These are phyloP conservation scores for Sporothrix curviconia DNA, from an alignment of 2,329 filamentous ascomycete species.

Conservation along the genomic window DNA sequence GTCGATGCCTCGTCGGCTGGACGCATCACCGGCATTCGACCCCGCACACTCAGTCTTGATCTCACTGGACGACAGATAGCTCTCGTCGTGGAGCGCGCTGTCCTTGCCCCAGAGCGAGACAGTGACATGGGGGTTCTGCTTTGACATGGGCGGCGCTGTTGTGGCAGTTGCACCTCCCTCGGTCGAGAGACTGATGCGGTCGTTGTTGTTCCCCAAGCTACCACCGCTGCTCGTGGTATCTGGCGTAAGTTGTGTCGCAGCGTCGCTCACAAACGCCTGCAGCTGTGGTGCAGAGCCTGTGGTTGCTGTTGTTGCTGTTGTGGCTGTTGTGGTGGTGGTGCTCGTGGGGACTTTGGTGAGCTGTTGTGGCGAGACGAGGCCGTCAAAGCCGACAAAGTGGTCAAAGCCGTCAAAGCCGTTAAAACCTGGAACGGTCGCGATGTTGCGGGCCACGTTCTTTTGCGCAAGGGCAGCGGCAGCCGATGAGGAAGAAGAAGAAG, in stretches of 20 bases:
- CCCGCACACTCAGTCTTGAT: slow-evolving; percentile 8
- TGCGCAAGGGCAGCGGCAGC: background rate
- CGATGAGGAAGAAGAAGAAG: no score
- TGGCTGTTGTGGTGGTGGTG: slow-evolving; percentile 16
- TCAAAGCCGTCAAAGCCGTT: no score
- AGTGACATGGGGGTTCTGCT: slow-evolving; percentile 48
- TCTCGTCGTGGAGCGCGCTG: slow-evolving; percentile 18
- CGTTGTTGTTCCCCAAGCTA: slow-evolving; percentile 14
- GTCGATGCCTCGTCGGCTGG: slow-evolving; percentile 34
- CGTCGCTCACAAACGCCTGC: slow-evolving; percentile 21
- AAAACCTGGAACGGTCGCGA: slow-evolving; percentile 17
- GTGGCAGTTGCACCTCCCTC: slow-evolving; percentile 40
- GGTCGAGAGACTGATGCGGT: slow-evolving; percentile 31
- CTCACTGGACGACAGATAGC: slow-evolving; percentile 21
- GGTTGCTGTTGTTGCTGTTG: slow-evolving; percentile 18
- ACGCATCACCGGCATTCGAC: background rate
- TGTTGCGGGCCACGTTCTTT: background rate
- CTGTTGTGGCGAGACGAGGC: slow-evolving; percentile 37
- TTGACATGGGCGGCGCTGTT: slow-evolving; percentile 34
- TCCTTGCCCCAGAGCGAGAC: slow-evolving; percentile 50
- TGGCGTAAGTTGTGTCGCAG: slow-evolving; percentile 38
- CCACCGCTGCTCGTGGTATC: slow-evolving; percentile 43
- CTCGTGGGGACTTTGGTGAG: slow-evolving; percentile 33
- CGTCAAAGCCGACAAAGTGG: no score
- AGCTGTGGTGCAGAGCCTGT: slow-evolving; percentile 21